Conservation (phyloP, 1,284 basidiomycete species). For the Puccinia horiana region DNA sequence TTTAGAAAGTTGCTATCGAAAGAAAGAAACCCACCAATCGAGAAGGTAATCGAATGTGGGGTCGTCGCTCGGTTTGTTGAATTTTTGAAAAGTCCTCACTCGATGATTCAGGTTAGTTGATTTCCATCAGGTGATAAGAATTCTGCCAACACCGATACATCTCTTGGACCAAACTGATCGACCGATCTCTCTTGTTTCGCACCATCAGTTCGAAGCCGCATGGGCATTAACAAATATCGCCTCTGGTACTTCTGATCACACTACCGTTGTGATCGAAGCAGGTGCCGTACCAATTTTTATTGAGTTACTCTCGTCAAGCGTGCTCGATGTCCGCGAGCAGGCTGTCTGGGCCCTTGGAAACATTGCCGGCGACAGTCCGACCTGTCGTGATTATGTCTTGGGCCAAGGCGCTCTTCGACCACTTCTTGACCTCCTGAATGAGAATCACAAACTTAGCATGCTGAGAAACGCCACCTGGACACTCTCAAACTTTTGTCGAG, state of each 20-base stretch:
- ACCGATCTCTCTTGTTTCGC: not conserved
- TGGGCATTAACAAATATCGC: slow-evolving; percentile 99
- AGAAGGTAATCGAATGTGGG: slow-evolving; percentile 94
- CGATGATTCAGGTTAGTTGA: slow-evolving; percentile 65
- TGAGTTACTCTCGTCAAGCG: slow-evolving; percentile 71
- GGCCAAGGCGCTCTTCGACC: slow-evolving; percentile 64
- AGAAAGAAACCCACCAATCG: slow-evolving; percentile 99
- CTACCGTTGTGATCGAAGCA: slow-evolving; percentile 92
- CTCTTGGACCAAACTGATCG: not conserved
- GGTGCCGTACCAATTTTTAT: slow-evolving; percentile 98
- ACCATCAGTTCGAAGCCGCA: slow-evolving; percentile 86
- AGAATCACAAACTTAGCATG: slow-evolving; percentile 91
- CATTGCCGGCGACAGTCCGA: slow-evolving; percentile 91
- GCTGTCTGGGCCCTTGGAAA: slow-evolving; percentile 96
- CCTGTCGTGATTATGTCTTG: slow-evolving; percentile 82
- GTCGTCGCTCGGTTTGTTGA: slow-evolving; percentile 97
- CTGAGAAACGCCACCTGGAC: slow-evolving; percentile 97
- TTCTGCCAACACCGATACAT: no score
- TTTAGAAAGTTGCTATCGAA: slow-evolving; percentile 95
- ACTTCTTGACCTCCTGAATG: slow-evolving; percentile 62
- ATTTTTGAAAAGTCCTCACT: slow-evolving; percentile 81
- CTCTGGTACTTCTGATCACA: slow-evolving; percentile 97
- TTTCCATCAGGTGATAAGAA: not conserved
- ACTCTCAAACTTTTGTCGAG: slow-evolving; percentile 94
- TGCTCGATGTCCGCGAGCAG: slow-evolving; percentile 91